Evolutionary conservation across 306 rosid species (phyloP), one percentile per base, ranked within the genome.

Genomic region (Gillenia trifoliata): DNA sequence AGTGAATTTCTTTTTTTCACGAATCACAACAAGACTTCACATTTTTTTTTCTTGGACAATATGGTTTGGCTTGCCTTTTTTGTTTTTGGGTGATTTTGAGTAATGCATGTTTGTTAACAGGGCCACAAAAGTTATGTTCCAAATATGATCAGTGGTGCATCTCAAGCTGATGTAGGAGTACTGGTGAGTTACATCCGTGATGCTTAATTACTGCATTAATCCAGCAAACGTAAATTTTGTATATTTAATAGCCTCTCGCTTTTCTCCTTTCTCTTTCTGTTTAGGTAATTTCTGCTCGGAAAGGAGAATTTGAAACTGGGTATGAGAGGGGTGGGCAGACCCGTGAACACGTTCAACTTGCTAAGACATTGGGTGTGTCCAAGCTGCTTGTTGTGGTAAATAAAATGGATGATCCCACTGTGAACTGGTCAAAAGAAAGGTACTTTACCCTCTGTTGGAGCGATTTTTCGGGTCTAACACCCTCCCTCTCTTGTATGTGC

Each of bases 51-150:
- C 23, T 41, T 19, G 61, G 56, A 40, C n/a, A 66, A 15, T 57
- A 16, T 57, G 41, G 40, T 20, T 60, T 59, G 43, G 19, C 8
- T 72, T 19, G 3, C 16, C 40, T 40, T 54, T 52, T 30, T 55
- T 17, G 68, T 54, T 52, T 30, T 55, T 17, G 68, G 40, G 25
- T 41, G 70, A 22, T 60, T 67, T 73, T 60, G 56, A 52, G 33
- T 56, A 36, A 62, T 80, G 55, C 75, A 69, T 64, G 34, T 76
- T 49, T 41, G 81, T 68, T 2, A 78, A 75, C 85, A 95, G 99
- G 99, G 99, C 75, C 99, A 95, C 91, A 95, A 95, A 85, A 95
- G 98, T 80, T 95, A 95, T 83, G 99, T 95, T 28, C 99, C 99
- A 66, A 95, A 95, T 82, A 95, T 95, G 99, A 95, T 95, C 67